Percentiles rank a stretch among this genome's conserved stretches.
These are phyloP conservation scores for Debaryomycetaceae sp. DNA, from an alignment of 1,139 yeast species.

Conservation along the genomic window DNA sequence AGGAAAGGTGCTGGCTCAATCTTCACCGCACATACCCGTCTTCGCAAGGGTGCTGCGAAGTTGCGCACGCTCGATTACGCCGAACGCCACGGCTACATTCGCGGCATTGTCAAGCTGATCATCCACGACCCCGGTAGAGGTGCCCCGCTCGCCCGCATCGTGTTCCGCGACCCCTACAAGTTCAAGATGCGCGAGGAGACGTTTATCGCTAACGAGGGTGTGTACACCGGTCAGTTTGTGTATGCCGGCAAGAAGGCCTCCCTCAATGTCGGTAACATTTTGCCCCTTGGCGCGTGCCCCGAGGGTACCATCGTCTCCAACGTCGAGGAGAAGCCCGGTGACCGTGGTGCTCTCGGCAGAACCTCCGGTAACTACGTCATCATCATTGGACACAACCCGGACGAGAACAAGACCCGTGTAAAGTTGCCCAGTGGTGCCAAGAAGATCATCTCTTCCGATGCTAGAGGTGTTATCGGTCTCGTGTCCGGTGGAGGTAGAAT, in stretches of 20 bases:
- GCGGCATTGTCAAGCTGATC: conserved; percentile 98
- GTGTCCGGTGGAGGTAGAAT: conserved; percentile 99
- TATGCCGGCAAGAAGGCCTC: conserved; percentile 99
- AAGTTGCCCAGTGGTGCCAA: conserved; percentile 99
- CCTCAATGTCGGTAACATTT: conserved; percentile 92
- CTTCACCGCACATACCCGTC: conserved; percentile 99
- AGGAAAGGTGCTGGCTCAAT: conserved; percentile 99
- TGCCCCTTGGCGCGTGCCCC: conserved; percentile 95
- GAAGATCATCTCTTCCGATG: conserved; percentile 89
- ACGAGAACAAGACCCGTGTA: conserved; percentile 97
- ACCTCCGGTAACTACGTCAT: conserved; percentile 99
- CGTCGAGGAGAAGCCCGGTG: conserved; percentile 99
- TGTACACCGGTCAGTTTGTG: conserved; percentile 97
- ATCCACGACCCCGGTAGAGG: conserved; percentile 99
- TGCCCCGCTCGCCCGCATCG: conserved; percentile 99
- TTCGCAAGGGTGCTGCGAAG: conserved; percentile 99
- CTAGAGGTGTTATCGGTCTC: conserved; percentile 99
- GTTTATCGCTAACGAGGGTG: conserved; percentile 99
- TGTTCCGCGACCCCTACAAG: conserved; percentile 99
- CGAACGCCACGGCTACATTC: conserved; percentile 99
- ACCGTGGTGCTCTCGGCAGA: conserved; percentile 99
- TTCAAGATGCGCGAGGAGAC: conserved; percentile 97
- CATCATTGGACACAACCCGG: conserved; percentile 98
- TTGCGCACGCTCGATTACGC: conserved; percentile 98
- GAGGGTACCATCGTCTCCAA: conserved; percentile 99